Evolutionary conservation across 768 basidiomycete genomes (phyloP).

Genomic region (Lepiota brunneoincarnata): DNA sequence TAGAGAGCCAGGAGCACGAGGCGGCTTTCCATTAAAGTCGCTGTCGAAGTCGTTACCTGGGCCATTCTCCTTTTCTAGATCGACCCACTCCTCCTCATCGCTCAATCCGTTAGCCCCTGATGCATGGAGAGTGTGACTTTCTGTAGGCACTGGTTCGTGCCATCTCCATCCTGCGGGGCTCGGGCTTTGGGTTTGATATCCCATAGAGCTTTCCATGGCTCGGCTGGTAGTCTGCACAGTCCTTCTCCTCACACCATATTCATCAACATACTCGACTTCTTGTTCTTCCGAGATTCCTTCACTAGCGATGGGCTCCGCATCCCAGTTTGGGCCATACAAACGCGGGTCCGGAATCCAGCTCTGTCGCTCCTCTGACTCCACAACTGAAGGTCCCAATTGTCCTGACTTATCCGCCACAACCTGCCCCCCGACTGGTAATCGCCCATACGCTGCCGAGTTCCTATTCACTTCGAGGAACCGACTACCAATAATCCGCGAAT

Average conservation of each 20-base stretch:
- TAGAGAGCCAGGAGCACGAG: constrained; percentile 32
- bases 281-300: constrained; percentile 15
- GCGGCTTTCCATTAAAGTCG: constrained; percentile 34
- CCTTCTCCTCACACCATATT: constrained; percentile 27
- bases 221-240: not conserved
- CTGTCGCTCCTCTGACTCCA: constrained; percentile 21
- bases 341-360: constrained; percentile 52
- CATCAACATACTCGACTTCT: constrained; percentile 33
- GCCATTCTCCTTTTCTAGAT: constrained; percentile 42
- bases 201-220: constrained; percentile 4
- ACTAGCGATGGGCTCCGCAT: constrained; percentile 17
- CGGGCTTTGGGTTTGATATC: constrained; percentile 16
- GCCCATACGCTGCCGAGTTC: constrained; percentile 53
- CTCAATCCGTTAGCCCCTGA: constrained; percentile 15
- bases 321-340: constrained; percentile 55
- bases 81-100: constrained; percentile 57
- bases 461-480: constrained; percentile 73
- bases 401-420: constrained; percentile 52
- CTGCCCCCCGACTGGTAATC: constrained; percentile 59
- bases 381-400: constrained; percentile 38
- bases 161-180: constrained; percentile 6
- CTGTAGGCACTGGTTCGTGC: constrained; percentile 1
- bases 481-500: constrained; percentile 61
- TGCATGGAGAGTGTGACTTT: constrained; percentile 9
- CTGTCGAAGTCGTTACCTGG: constrained; percentile 36